Evolutionary conservation across 129 eudicot species (phyloP), one percentile per base, ranked within the genome.

Genomic region (Erigeron canadensis): DNA sequence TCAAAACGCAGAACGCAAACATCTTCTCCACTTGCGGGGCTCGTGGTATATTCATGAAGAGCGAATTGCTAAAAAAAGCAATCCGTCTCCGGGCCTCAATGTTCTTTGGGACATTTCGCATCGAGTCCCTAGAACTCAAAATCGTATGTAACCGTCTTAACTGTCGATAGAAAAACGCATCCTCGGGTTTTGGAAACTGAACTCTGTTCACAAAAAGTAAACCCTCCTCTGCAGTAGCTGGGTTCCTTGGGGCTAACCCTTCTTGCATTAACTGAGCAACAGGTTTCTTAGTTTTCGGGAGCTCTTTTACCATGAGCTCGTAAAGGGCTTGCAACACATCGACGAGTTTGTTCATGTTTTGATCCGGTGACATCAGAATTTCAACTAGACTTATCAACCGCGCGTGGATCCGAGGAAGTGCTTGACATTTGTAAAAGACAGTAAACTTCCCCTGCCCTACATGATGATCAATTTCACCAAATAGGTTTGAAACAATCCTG

Each of bases 31-130:
- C 96, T 43, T 84, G 96, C 12, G 98, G 98, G 53, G 98, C 98
- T 65, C 88, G 98, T 0, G 98, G 98, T 76, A 92, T 92, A 80
- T 92, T 89, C 98, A 92, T 92, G 59, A 92, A 92, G 7, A 92
- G 73, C 0, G 98, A 92, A 53, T 92, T 92, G 81, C 95, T 89
- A 43, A 92, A 92, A 60, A 92, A 92, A 12, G 98, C 91, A 19
- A 92, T 69, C 7, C 98, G 86, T 58, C 89, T 73, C 34, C 98
- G 78, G 10, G 96, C 98, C 79, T 92, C 98, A 0, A 72, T 9
- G 73, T 89, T 92, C 61, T 73, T 79, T 2, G 98, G 98, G 53
- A 92, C 88, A 42, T 89, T 79, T 47, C 80, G 87, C 95, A 86
- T 92, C 39, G 89, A 80, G 72, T 92, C 98, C 18, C 95, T 75